Percentiles rank a stretch among this genome's conserved stretches.
Evolutionary conservation across 495 filamentous ascomycete genomes (phyloP).

Genomic region (Xylaria sp.): DNA sequence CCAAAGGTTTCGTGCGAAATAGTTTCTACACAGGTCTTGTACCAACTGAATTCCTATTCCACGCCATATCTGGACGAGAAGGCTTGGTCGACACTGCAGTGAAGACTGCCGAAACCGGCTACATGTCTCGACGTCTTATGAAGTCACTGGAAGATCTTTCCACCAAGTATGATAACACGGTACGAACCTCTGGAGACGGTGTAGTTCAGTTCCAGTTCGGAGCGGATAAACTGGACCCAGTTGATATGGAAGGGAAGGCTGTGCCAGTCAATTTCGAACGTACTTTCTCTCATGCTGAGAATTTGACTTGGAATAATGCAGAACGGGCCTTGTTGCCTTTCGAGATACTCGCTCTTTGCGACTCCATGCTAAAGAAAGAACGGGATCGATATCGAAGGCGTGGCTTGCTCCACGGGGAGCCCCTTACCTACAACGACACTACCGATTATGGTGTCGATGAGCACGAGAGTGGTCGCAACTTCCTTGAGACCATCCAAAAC

Average conservation of each 20-base stretch:
- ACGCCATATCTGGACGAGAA: constrained; percentile 97
- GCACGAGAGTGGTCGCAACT: constrained; percentile 81
- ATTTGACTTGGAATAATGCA: constrained; percentile 76
- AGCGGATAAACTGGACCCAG: constrained; percentile 91
- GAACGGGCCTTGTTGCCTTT: constrained; percentile 72
- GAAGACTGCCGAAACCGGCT: constrained; percentile 98
- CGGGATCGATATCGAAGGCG: constrained; percentile 69
- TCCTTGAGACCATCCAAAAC: constrained; percentile 75
- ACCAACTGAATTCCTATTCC: constrained; percentile 94
- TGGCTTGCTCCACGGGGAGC: constrained; percentile 53
- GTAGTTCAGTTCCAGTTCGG: constrained; percentile 98
- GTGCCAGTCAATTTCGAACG: constrained; percentile 92
- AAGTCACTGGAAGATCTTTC: constrained; percentile 96
- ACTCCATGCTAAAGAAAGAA: constrained; percentile 68
- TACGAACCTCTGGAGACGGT: constrained; percentile 81
- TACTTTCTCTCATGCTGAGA: constrained; percentile 86
- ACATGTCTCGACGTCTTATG: constrained; percentile 98
- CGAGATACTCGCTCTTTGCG: constrained; percentile 73
- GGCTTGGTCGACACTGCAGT: constrained; percentile 99
- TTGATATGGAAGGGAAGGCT: constrained; percentile 96
- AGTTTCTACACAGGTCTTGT: constrained; percentile 95
- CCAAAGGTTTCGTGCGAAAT: constrained; percentile 96
- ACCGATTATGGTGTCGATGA: constrained; percentile 78
- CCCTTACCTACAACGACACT: constrained; percentile 68
- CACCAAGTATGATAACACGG: constrained; percentile 90